Evolutionary conservation across 176 grass and related monocot species (phyloP), one percentile per base, ranked within the genome.

Genomic region (Bothriochloa decipiens): DNA sequence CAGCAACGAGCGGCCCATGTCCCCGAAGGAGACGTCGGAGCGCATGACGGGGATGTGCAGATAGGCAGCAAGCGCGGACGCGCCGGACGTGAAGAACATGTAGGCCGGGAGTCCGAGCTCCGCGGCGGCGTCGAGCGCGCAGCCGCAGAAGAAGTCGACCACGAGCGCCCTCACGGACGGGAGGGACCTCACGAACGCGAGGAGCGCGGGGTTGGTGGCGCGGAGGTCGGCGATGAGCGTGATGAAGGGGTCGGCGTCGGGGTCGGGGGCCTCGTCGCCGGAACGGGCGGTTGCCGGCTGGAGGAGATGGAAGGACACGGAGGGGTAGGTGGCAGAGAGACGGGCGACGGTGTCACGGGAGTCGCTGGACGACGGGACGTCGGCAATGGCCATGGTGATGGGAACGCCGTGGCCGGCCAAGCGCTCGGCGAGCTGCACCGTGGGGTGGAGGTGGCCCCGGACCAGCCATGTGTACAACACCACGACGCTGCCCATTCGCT

Each of bases 381-480:
- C 85, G 49, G 84, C 88, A 45, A 82, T 25, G 26, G 84, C 82
- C 10, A 91, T 10, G 8, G 86, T 86, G 57, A 86, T 57, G 15
- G 53, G 13, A 71, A 89, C 40, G 70, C 75, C 83, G 18, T 81
- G 83, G 18, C 5, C 23, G 18, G 77, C 52, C 61, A 94, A 72
- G 62, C 71, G 75, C 27, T 45, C 67, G 88, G 88, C 92, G 75
- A 91, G 41, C 70, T 84, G 79, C 37, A 40, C 53, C 89, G 89
- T 91, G 35, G 89, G n/a, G 83, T 28, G 81, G 82, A 94, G 83
- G 83, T 94, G 88, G 53, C 92, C 92, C 11, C 88, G 63, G 26
- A 84, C 92, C 87, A 84, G 72, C 82, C 85, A 86, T 62, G 87
- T 70, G 84, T 89, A 89, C 2, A 94, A 75, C 49, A 91, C 86